Evolutionary conservation across 1,139 yeast species (phyloP).

Genomic region (Pneumocystis carinii): DNA sequence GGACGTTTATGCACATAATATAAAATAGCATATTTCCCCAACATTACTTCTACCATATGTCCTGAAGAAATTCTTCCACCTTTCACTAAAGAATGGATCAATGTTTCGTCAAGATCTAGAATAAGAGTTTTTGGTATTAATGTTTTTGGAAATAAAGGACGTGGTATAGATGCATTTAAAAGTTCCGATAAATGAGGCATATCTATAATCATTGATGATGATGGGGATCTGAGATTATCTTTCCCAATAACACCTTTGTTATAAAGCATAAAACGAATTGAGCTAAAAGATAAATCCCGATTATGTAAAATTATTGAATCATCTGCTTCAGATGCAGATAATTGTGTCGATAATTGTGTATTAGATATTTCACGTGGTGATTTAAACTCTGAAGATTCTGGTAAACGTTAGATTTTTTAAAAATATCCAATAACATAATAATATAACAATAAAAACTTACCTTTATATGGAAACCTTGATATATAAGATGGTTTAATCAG

Average conservation of each 20-base stretch:
- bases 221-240: neutral
- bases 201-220: neutral
- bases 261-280: neutral
- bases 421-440: neutral
- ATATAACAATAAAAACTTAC: neutral
- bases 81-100: constrained; percentile 76
- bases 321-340: neutral
- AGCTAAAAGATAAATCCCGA: neutral
- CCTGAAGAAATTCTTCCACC: constrained; percentile 41
- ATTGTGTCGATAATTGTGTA: neutral
- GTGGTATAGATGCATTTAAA: neutral
- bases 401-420: neutral
- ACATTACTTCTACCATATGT: constrained; percentile 74
- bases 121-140: constrained; percentile 46
- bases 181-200: neutral
- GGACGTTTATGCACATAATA: constrained; percentile 90
- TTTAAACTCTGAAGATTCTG: neutral
- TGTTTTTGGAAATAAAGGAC: constrained; percentile 20
- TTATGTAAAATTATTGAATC: neutral
- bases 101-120: constrained; percentile 81
- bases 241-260: neutral
- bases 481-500: neutral
- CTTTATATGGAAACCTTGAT: neutral
- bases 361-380: neutral
- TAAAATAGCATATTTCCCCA: constrained; percentile 49